Conservation (phyloP, 257 asterid genomes). For the Euphrasia confusa region DNA sequence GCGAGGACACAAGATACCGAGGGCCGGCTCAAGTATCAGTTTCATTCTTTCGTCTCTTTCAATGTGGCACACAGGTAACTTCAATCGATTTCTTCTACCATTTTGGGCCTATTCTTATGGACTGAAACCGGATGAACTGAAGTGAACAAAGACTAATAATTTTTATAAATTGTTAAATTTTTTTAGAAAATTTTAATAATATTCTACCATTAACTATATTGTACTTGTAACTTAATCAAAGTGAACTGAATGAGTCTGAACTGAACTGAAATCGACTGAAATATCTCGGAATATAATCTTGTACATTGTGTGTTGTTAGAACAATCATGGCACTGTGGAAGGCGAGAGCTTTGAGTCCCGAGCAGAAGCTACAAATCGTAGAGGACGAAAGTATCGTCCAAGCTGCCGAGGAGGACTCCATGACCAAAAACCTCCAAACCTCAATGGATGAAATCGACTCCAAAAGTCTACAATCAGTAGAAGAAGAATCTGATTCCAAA, state of each 20-base stretch:
- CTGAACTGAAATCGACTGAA: too few relatives aligned
- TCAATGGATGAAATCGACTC: constrained; percentile 54
- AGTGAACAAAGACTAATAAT: too few relatives aligned
- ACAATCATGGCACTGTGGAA: constrained; percentile 95
- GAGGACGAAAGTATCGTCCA: constrained; percentile 69
- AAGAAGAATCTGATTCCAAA: constrained; percentile 70
- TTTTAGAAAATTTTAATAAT: too few relatives aligned
- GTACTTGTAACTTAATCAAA: too few relatives aligned
- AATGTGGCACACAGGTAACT: constrained; percentile 79
- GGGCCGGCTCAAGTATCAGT: constrained; percentile 90
- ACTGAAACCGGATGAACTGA: too few relatives aligned
- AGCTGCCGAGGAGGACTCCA: constrained; percentile 60
- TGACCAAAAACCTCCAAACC: constrained; percentile 41
- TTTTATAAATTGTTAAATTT: too few relatives aligned
- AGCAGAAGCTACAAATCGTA: constrained; percentile 81
- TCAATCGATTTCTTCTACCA: not conserved
- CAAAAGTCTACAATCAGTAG: constrained; percentile 39
- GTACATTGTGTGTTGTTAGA: constrained; percentile 35
- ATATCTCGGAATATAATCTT: constrained; percentile 5
- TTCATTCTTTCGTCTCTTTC: constrained; percentile 92
- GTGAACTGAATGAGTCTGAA: too few relatives aligned
- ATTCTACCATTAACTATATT: too few relatives aligned
- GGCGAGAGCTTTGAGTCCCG: constrained; percentile 90
- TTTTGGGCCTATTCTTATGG: too few relatives aligned
- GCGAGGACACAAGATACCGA: constrained; percentile 83